phyloP scores from a whole-genome alignment of 1,139 yeast genomes.

The Geotrichum histeridarum region DNA sequence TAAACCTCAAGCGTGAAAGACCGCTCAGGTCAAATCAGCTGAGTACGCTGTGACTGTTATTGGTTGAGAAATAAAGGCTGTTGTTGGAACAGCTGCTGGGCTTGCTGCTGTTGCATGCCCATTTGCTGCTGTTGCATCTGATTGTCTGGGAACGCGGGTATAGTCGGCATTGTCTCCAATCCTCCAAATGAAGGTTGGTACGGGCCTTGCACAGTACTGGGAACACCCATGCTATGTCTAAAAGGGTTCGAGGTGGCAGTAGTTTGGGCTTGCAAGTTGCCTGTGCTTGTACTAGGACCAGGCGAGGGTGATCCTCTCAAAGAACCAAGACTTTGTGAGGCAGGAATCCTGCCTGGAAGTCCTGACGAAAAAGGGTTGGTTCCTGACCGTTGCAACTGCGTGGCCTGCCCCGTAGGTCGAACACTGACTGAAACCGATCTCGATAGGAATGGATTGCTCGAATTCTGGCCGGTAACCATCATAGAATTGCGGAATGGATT shows the following conservation, averaged over 20 bases:
- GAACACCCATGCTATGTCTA: conserved; percentile 12
- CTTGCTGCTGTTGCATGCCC: not conserved
- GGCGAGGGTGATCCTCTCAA: conserved; percentile 12
- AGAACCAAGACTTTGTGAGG: conserved; percentile 11
- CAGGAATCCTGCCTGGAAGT: conserved; percentile 9
- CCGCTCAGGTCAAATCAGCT: not conserved
- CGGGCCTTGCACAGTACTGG: conserved; percentile 2
- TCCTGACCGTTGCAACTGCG: conserved; percentile 35
- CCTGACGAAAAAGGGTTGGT: conserved; percentile 47
- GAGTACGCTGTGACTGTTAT: conserved; percentile 1
- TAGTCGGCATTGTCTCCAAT: not conserved
- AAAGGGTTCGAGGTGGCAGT: conserved; percentile 16
- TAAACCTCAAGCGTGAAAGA: not conserved
- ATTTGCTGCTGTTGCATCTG: not conserved
- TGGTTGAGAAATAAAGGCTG: not conserved
- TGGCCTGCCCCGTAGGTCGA: conserved; percentile 27
- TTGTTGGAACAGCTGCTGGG: not conserved
- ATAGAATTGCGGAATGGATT: conserved; percentile 30
- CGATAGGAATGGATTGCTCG: conserved; percentile 30
- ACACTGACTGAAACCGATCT: conserved; percentile 21
- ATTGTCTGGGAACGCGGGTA: not conserved
- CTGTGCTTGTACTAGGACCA: not conserved
- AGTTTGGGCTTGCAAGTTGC: conserved; percentile 4
- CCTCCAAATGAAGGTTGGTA: conserved; percentile 11
- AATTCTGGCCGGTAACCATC: conserved; percentile 14